Evolutionary conservation across 2,329 filamentous ascomycete species (phyloP).

Genomic region (Verticillium albo-atrum): DNA sequence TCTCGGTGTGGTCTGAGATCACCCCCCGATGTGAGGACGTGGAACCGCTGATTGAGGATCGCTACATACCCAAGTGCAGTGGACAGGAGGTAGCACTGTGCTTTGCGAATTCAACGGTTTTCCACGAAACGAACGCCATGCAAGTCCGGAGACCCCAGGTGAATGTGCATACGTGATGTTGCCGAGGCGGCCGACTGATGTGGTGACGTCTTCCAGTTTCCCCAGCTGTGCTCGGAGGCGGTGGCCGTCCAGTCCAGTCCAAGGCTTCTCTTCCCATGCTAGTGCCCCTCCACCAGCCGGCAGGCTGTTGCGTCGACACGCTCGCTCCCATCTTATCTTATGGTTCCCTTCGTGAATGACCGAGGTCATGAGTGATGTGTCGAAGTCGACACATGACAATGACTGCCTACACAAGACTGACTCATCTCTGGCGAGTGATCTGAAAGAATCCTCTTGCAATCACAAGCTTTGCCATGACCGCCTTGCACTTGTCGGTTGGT

Average conservation of each 20-base stretch:
- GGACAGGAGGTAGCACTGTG: slow-evolving; percentile 44
- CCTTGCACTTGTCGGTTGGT: too few species aligned
- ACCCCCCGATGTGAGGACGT: slow-evolving; percentile 52
- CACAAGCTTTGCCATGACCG: too few species aligned
- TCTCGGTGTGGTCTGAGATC: slow-evolving; percentile 28
- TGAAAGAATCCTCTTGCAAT: too few species aligned
- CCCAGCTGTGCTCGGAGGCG: slow-evolving; percentile 1
- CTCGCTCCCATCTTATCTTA: too few species aligned
- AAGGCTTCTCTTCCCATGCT: too few species aligned
- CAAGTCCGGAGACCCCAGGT: neutral
- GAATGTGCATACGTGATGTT: neutral
- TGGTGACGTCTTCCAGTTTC: neutral
- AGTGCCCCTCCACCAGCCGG: too few species aligned
- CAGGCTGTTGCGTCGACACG: too few species aligned
- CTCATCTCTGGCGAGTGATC: too few species aligned
- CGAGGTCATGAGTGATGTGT: too few species aligned
- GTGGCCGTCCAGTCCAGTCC: neutral
- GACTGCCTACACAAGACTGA: too few species aligned
- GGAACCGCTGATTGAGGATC: slow-evolving; percentile 59
- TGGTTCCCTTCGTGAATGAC: too few species aligned
- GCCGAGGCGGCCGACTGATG: neutral
- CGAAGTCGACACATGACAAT: too few species aligned
- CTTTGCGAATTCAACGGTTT: slow-evolving; percentile 59
- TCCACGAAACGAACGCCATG: slow-evolving; percentile 28
- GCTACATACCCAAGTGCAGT: slow-evolving; percentile 56